Evolutionary conservation across 352 stramenopile species (phyloP), one percentile per base, ranked within the genome.

Genomic region (Pythium brachiatum): DNA sequence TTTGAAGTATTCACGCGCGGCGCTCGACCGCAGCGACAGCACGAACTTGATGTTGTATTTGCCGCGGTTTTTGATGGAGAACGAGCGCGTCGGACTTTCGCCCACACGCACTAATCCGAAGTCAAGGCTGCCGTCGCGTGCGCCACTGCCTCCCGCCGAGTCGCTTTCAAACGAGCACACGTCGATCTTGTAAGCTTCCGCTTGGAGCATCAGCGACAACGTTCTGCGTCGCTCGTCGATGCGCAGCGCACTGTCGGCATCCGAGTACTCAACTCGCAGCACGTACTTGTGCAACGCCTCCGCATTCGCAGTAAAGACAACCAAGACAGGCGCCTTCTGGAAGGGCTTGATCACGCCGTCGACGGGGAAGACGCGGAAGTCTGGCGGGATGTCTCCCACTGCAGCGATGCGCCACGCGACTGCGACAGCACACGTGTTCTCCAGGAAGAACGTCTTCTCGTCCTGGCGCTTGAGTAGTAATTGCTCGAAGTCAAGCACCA

Each of bases 21-120:
- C 48, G n/a, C 63, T 50, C 32, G 75, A 79, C 32, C 75, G 73
- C 21, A 97, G 77, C 3, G 60, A 66, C 43, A 98, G 62, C 26
- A 84, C 64, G 57, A 88, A 98, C 53, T 93, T 88, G 60, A 98
- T 94, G 52, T 89, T 81, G 75, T 98, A 98, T 68, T 98, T 98
- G 8, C 95, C 95, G 23, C 74, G 75, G 60, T 98, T 98, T 2
- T 73, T 72, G 41, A 98, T 86, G 16, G 68, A 89, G 63, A 98
- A 97, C 12, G 73, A 76, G 2, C 92, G 76, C 9, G 72, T 73
- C 16, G 79, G 73, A n/a, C 69, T 82, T 57, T 98, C 94, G 13
- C 92, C 90, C 12, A 98, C 94, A n/a, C 94, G 86, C 20, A 97
- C 63, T 21, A 95, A 72, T 18, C 93, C 95, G 81, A 97, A 98